A percentile compares a stretch with the other conserved stretches of the same genome.
These are phyloP conservation scores for Pyrenochaeta sp. DNA, from an alignment of 2,329 filamentous ascomycete species.

Conservation along the genomic window DNA sequence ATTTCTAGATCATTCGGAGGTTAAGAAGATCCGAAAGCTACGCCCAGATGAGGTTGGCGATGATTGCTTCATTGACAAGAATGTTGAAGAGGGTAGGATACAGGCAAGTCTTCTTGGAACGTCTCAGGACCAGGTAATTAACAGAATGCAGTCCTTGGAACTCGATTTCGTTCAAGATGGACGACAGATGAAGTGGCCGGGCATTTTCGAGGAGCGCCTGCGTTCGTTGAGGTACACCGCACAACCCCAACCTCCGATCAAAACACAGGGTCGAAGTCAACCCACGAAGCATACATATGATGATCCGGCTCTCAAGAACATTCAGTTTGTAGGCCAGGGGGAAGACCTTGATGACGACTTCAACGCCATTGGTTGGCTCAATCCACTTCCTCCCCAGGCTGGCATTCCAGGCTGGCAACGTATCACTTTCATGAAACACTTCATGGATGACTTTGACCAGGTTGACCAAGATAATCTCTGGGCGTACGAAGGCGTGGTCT, in stretches of 20 bases:
- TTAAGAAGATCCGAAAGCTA: constrained; percentile 25
- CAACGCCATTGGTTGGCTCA: constrained; percentile 57
- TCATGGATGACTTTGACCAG: constrained; percentile 40
- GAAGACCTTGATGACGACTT: constrained; percentile 48
- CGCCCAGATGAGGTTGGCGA: constrained; percentile 29
- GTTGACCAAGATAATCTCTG: constrained; percentile 51
- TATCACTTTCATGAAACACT: constrained; percentile 64
- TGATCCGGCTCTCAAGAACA: constrained; percentile 8
- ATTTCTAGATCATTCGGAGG: constrained; percentile 43
- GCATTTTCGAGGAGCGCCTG: constrained; percentile 52
- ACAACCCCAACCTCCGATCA: constrained; percentile 3
- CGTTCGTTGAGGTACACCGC: constrained; percentile 39
- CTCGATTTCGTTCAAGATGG: constrained; percentile 40
- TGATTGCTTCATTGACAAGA: constrained; percentile 40
- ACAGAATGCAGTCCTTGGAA: constrained; percentile 39
- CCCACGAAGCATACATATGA: constrained; percentile 3
- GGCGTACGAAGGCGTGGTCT: constrained; percentile 59
- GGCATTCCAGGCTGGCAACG: constrained; percentile 63
- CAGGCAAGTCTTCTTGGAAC: constrained; percentile 28
- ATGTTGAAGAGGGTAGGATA: constrained; percentile 38
- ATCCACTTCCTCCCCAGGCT: constrained; percentile 57
- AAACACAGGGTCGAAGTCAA: constrained; percentile 17
- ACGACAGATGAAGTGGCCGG: constrained; percentile 44
- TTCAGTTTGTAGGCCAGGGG: constrained; percentile 52
- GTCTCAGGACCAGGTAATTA: constrained; percentile 12